A percentile compares a stretch with the other conserved stretches of the same genome.
Conservation (phyloP, 352 stramenopile genomes). For the Phytophthora pinifolia region DNA sequence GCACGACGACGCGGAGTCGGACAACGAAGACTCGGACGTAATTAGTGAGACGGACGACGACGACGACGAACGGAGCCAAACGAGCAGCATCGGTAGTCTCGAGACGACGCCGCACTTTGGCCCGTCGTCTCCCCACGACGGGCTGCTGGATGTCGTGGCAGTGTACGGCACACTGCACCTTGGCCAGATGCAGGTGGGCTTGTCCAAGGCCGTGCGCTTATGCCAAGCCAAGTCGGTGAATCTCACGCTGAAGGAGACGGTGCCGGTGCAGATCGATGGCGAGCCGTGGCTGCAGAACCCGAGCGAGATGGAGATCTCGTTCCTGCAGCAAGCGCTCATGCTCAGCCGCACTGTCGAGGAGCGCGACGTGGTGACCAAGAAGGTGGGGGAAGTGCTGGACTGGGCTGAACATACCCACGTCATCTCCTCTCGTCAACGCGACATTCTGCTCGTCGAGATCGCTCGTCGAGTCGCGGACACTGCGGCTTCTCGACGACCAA, state of each 20-base stretch:
- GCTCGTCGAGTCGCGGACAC: conserved; percentile 60
- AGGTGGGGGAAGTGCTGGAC: conserved; percentile 81
- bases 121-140: conserved; percentile 84
- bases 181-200: conserved; percentile 92
- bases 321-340: conserved; percentile 86
- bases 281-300: conserved; percentile 93
- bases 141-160: conserved; percentile 92
- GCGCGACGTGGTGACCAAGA: conserved; percentile 74
- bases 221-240: conserved; percentile 70
- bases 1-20: conserved; percentile 76
- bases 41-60: conserved; percentile 45
- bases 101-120: conserved; percentile 36
- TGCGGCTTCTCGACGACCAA: conserved; percentile 18
- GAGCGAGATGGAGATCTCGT: conserved; percentile 81
- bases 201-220: conserved; percentile 77
- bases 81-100: conserved; percentile 28
- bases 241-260: conserved; percentile 57
- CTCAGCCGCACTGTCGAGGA: conserved; percentile 75
- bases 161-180: conserved; percentile 93
- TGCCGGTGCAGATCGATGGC: conserved; percentile 93
- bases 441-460: conserved; percentile 74
- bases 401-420: conserved; percentile 78
- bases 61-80: conserved; percentile 28
- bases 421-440: conserved; percentile 69
- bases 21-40: conserved; percentile 52